A percentile compares a stretch with the other conserved stretches of the same genome.
Evolutionary conservation across 495 filamentous ascomycete species (phyloP).

Genomic region (Tuber calosporum): DNA sequence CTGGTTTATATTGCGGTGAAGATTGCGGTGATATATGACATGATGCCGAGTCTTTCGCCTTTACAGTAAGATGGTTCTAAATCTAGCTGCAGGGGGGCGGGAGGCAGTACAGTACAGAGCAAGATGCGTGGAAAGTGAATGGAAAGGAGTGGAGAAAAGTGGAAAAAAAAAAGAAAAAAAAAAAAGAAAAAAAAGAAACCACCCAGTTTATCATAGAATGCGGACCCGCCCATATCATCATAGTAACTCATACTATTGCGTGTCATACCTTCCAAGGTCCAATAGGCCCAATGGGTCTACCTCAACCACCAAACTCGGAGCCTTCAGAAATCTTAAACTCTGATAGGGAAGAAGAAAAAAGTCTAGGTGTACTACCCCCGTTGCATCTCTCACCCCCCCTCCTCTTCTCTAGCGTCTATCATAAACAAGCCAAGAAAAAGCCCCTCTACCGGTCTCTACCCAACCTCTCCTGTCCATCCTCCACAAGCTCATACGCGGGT

Average conservation of each 20-base stretch:
- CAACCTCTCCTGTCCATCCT: slow-evolving; percentile 77
- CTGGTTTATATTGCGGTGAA: background rate
- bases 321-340: background rate
- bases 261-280: background rate
- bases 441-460: slow-evolving; percentile 57
- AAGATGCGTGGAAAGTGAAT: background rate
- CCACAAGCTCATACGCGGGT: slow-evolving; percentile 78
- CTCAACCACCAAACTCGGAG: background rate
- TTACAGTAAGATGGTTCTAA: background rate
- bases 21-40: background rate
- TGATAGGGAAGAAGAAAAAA: background rate
- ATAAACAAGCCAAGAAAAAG: background rate
- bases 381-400: background rate
- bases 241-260: background rate
- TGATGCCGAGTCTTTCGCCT: background rate
- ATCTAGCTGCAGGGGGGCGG: background rate
- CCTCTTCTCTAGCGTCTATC: background rate
- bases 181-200: no score
- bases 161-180: no score
- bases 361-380: background rate
- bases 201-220: background rate
- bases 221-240: background rate
- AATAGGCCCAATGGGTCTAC: background rate
- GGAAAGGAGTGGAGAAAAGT: no score
- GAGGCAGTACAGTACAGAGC: background rate